phyloP scores from a whole-genome alignment of 768 basidiomycete genomes.

The Sporobolomyces roseus region DNA sequence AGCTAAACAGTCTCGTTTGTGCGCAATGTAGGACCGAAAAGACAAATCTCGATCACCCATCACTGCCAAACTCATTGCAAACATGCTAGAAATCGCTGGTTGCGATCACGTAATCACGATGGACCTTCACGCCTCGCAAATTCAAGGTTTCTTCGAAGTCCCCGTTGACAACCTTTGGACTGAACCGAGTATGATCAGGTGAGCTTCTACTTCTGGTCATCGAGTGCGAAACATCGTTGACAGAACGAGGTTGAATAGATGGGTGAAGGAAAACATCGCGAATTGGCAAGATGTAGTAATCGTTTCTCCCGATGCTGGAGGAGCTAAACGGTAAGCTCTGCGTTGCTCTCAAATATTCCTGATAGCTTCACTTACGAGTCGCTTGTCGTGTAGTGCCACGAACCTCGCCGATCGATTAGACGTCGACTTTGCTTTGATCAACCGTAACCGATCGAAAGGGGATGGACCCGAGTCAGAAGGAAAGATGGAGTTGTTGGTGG shows the following conservation, averaged over 20 bases:
- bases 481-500: constrained; percentile 85
- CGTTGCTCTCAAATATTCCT: not conserved
- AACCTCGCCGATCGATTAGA: constrained; percentile 92
- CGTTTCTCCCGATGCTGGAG: constrained; percentile 95
- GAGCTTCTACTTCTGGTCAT: not conserved
- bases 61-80: constrained; percentile 95
- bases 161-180: constrained; percentile 97
- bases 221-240: not conserved
- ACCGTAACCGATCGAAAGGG: constrained; percentile 70
- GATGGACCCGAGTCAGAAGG: constrained; percentile 47
- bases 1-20: not conserved
- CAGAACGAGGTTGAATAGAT: constrained; percentile 47
- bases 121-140: constrained; percentile 95
- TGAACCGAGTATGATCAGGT: constrained; percentile 84
- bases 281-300: constrained; percentile 85
- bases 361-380: not conserved
- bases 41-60: constrained; percentile 93
- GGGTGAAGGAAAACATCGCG: constrained; percentile 79
- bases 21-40: constrained; percentile 80
- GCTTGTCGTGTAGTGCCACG: constrained; percentile 62
- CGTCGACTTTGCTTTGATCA: constrained; percentile 91
- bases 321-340: constrained; percentile 82
- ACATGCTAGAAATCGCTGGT: constrained; percentile 94
- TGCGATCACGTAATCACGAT: constrained; percentile 99
- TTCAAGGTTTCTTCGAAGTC: constrained; percentile 98